A percentile compares a stretch with the other conserved stretches of the same genome.
These are phyloP conservation scores for Adenanthera pavonina DNA, from an alignment of 306 rosid species.

Conservation along the genomic window DNA sequence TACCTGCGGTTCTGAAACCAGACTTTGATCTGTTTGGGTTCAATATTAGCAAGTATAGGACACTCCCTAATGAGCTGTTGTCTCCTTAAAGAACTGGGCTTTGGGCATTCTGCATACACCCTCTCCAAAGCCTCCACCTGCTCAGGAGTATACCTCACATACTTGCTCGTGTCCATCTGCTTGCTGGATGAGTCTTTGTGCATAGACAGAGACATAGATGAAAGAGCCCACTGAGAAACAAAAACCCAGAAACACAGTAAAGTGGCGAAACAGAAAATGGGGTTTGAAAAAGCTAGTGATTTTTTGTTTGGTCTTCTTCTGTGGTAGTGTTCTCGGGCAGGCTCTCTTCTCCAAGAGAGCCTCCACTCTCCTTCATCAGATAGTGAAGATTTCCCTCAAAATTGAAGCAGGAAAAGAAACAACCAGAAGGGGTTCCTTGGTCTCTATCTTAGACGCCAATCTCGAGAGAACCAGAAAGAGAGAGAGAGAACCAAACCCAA, in stretches of 20 bases:
- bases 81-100: slow-evolving; percentile 90
- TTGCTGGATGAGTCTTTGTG: slow-evolving; percentile 64
- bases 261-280: slow-evolving; percentile 20
- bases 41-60: slow-evolving; percentile 88
- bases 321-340: slow-evolving; percentile 58
- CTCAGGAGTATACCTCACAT: slow-evolving; percentile 93
- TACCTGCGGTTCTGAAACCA: slow-evolving; percentile 99
- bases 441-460: slow-evolving; percentile 57
- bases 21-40: slow-evolving; percentile 97
- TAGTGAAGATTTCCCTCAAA: slow-evolving; percentile 2
- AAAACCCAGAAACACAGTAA: neutral
- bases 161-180: slow-evolving; percentile 88
- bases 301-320: slow-evolving; percentile 43
- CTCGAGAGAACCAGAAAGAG: slow-evolving; percentile 54
- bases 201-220: slow-evolving; percentile 73
- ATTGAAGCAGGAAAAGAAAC: neutral
- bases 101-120: slow-evolving; percentile 92
- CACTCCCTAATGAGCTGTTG: slow-evolving; percentile 97
- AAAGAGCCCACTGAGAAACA: neutral
- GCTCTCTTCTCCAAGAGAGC: slow-evolving; percentile 98
- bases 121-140: slow-evolving; percentile 97
- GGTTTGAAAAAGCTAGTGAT: slow-evolving; percentile 17
- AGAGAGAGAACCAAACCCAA: slow-evolving; percentile 31
- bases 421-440: slow-evolving; percentile 26
- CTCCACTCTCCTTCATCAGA: slow-evolving; percentile 91